Evolutionary conservation across 495 filamentous ascomycete species (phyloP).

Genomic region (Durotheca rogersii): DNA sequence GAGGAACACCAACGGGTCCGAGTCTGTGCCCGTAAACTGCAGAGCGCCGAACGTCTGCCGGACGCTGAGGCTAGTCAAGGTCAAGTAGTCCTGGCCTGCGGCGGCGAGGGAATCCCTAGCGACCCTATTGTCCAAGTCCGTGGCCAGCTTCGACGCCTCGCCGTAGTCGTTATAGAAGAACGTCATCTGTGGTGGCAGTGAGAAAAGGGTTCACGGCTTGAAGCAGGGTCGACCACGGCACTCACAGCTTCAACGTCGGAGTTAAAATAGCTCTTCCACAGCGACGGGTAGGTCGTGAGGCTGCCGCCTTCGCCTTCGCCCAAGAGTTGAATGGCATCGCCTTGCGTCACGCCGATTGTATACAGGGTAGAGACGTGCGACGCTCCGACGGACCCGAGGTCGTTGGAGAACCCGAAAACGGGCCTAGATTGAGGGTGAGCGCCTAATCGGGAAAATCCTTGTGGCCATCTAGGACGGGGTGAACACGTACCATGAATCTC

Average conservation of each 20-base stretch:
- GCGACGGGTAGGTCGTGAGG: slow-evolving; percentile 65
- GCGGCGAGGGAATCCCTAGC: slow-evolving; percentile 67
- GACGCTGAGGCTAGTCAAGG: slow-evolving; percentile 80
- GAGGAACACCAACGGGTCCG: slow-evolving; percentile 78
- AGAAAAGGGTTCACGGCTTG: slow-evolving; percentile 1
- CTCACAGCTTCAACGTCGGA: slow-evolving; percentile 55
- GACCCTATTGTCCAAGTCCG: slow-evolving; percentile 67
- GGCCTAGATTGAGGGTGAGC: slow-evolving; percentile 51
- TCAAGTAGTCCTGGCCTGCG: slow-evolving; percentile 69
- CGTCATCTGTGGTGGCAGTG: slow-evolving; percentile 40
- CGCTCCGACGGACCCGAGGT: slow-evolving; percentile 53
- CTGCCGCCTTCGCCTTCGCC: slow-evolving; percentile 64
- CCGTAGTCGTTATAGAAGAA: slow-evolving; percentile 75
- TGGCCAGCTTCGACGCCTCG: slow-evolving; percentile 52
- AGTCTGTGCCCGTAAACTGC: slow-evolving; percentile 74
- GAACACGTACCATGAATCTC: slow-evolving; percentile 58
- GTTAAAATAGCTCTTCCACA: slow-evolving; percentile 72
- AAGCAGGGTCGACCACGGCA: neutral
- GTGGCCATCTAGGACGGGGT: neutral
- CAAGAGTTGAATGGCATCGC: slow-evolving; percentile 76
- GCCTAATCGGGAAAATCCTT: neutral
- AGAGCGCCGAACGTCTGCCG: slow-evolving; percentile 88
- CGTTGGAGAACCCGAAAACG: slow-evolving; percentile 85
- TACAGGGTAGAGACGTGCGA: slow-evolving; percentile 56
- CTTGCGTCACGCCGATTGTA: slow-evolving; percentile 76